Evolutionary conservation across 768 basidiomycete species (phyloP), one percentile per base, ranked within the genome.

Genomic region (Lanmaoa pseudosensibilis): DNA sequence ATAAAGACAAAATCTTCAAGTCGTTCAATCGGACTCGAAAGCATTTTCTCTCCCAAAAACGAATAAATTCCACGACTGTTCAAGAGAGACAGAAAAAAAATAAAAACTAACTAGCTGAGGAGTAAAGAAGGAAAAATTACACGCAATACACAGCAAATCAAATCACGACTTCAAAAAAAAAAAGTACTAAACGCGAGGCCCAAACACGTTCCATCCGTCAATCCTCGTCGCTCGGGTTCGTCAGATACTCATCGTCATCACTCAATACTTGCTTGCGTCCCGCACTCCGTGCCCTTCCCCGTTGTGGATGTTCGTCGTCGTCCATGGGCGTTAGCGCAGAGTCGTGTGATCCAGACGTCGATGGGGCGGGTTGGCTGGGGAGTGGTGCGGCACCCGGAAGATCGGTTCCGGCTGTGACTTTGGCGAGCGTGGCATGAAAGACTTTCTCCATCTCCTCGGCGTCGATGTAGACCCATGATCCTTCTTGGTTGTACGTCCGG

Each of bases 361-460:
- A 68, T 4, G 69, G 65, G 2, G 69, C 65, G 4, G 68, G 55
- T 52, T 66, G 66, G 23, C 46, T 68, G 15, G 52, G 54, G 1
- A 74, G 69, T 9, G 74, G 69, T 19, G 84, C 80, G 3, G 88
- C 89, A 54, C 91, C 91, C 39, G 92, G 90, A 23, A 92, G 76
- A 43, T 87, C 88, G 40, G 83, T 85, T 21, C 87, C 88, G 15
- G 74, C 77, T 44, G 88, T 85, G 49, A 78, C 73, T 36, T 82
- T 82, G 41, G 85, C 80, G 65, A 87, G 92, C 10, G 86, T 77
- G 27, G 83, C 77, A 57, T 89, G 81, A 69, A 95, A 94, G 47
- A 87, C 86, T 68, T 89, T 90, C 74, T 96, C 90, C 90, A 95
- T 92, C 76, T 93, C 91, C 47, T 92, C 90, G 9, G 96, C 94